These are phyloP conservation scores for Lactifluus hygrophoroides DNA, from an alignment of 768 basidiomycete genomes.

Conservation along the genomic window DNA sequence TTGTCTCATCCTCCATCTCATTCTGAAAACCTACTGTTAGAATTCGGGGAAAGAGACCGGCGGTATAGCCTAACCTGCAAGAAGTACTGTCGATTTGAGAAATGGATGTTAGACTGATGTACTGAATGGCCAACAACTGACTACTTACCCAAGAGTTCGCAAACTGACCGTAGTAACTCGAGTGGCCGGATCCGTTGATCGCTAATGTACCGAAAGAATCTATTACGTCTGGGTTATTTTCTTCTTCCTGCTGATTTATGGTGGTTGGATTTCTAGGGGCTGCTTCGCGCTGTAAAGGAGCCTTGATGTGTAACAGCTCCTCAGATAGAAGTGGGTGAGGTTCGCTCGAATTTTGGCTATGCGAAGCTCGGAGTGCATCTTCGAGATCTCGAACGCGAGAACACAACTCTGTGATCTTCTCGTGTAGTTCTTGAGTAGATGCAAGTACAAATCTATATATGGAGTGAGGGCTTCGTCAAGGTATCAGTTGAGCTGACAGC, in stretches of 20 bases:
- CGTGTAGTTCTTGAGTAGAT: conserved; percentile 72
- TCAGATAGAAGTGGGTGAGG: conserved; percentile 61
- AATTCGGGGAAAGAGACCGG: conserved; percentile 6
- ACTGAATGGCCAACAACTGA: neutral
- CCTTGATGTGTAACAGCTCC: conserved; percentile 67
- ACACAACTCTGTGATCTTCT: conserved; percentile 69
- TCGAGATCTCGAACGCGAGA: conserved; percentile 71
- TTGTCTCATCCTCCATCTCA: conserved; percentile 45
- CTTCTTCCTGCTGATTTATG: conserved; percentile 40
- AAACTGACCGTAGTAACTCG: conserved; percentile 68
- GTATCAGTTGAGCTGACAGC: conserved; percentile 16
- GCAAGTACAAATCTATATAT: conserved; percentile 64
- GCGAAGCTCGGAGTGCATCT: conserved; percentile 54
- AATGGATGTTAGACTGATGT: conserved; percentile 13
- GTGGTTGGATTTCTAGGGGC: conserved; percentile 24
- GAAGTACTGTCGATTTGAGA: conserved; percentile 45
- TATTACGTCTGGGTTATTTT: conserved; percentile 63
- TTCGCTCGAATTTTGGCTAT: conserved; percentile 49
- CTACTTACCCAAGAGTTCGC: conserved; percentile 67
- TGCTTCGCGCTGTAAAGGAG: conserved; percentile 60
- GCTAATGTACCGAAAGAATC: conserved; percentile 78
- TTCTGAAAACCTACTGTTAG: conserved; percentile 42
- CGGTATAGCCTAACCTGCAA: conserved; percentile 46
- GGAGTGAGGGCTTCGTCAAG: conserved; percentile 2
- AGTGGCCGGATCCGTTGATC: conserved; percentile 60